These are phyloP conservation scores for Venturia carpophila DNA, from an alignment of 2,329 filamentous ascomycete genomes.

Conservation along the genomic window DNA sequence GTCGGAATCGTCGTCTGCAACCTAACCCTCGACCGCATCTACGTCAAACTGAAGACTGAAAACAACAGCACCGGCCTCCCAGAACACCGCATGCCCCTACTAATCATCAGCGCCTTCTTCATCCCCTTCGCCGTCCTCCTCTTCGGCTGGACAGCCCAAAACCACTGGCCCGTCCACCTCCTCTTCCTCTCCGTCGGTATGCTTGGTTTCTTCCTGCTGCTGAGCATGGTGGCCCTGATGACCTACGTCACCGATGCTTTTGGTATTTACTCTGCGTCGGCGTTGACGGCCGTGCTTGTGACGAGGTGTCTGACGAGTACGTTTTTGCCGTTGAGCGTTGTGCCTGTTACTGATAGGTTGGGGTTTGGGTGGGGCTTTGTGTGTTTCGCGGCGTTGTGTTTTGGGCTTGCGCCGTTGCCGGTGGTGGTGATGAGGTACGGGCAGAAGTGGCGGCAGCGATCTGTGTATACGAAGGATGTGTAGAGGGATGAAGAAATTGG, in stretches of 20 bases:
- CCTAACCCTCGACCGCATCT: constrained; percentile 45
- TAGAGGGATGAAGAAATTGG: neutral
- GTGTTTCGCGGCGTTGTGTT: constrained; percentile 36
- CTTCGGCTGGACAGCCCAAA: constrained; percentile 47
- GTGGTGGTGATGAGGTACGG: constrained; percentile 46
- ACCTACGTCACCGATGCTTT: constrained; percentile 53
- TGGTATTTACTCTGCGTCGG: constrained; percentile 49
- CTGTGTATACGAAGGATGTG: constrained; percentile 39
- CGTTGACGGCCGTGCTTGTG: constrained; percentile 50
- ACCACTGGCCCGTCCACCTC: constrained; percentile 35
- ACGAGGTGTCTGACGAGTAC: constrained; percentile 49
- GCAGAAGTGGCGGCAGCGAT: constrained; percentile 43
- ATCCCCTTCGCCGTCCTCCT: constrained; percentile 40
- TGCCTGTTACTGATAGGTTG: constrained; percentile 40
- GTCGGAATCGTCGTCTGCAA: constrained; percentile 46
- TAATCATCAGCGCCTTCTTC: constrained; percentile 40
- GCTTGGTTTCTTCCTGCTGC: constrained; percentile 40
- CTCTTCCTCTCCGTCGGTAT: constrained; percentile 40
- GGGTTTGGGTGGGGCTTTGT: constrained; percentile 49
- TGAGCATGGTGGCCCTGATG: constrained; percentile 44
- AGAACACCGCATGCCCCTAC: constrained; percentile 49
- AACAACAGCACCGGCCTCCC: constrained; percentile 39
- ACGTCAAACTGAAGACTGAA: constrained; percentile 39
- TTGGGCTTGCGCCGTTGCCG: constrained; percentile 45
- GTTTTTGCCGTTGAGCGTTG: constrained; percentile 47